phyloP scores from a whole-genome alignment of 164 flowering plant species.

The Vitis rotundifolia region DNA sequence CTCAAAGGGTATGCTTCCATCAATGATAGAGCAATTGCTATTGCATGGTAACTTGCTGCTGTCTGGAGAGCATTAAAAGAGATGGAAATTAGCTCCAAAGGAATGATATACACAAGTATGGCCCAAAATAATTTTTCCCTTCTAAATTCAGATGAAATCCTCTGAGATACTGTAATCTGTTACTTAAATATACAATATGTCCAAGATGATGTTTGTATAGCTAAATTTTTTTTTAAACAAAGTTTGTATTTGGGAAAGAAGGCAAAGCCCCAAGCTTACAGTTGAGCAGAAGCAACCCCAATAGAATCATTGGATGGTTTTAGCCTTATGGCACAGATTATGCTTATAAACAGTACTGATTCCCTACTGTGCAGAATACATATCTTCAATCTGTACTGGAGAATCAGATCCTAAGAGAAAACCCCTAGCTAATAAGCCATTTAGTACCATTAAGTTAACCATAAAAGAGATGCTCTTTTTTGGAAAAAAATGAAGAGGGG shows the following conservation, averaged over 20 bases:
- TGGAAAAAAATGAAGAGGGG: too few relatives aligned
- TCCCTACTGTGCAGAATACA: background rate
- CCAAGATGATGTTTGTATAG: background rate
- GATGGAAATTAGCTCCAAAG: background rate
- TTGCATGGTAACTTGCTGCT: slow-evolving; percentile 99
- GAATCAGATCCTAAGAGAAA: background rate
- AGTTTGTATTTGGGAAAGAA: background rate
- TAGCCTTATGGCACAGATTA: background rate
- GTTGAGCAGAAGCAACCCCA: background rate
- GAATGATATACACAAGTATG: background rate
- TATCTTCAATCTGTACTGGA: background rate
- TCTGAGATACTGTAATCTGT: background rate
- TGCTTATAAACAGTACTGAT: background rate
- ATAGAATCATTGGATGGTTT: background rate
- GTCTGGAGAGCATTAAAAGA: slow-evolving; percentile 54
- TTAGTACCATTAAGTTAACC: background rate
- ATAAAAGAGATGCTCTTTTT: background rate
- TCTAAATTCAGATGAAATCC: background rate
- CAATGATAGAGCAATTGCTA: slow-evolving; percentile 97
- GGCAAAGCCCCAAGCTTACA: too few relatives aligned
- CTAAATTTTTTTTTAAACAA: background rate
- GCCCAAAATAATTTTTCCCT: too few relatives aligned
- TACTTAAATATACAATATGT: background rate
- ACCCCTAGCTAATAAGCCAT: background rate
- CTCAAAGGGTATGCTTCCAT: slow-evolving; percentile 99